Conservation (phyloP, 2,329 filamentous ascomycete genomes). For the Catunica adiposa region DNA sequence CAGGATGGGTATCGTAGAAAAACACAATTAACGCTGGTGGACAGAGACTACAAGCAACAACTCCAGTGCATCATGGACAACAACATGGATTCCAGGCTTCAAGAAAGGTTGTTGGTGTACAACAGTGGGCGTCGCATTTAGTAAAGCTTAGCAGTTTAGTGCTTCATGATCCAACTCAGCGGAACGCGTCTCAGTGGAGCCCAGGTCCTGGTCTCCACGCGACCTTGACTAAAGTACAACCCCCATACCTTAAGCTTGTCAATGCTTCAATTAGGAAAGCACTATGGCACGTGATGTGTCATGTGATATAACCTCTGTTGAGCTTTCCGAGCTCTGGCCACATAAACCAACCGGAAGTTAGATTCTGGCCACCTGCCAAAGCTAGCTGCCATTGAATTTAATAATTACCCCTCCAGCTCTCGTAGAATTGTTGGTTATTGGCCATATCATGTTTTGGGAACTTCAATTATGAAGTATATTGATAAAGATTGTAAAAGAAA, state of each 20-base stretch:
- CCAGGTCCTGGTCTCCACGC: background rate
- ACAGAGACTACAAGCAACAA: background rate
- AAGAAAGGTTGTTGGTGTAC: background rate
- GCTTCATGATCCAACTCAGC: background rate
- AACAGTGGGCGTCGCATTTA: background rate
- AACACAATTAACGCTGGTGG: background rate
- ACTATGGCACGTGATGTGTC: background rate
- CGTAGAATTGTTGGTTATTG: too few species aligned
- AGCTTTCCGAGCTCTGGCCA: background rate
- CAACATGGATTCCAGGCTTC: background rate
- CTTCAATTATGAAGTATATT: too few species aligned
- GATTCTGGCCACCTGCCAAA: background rate
- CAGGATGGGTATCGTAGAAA: background rate
- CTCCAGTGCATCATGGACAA: background rate
- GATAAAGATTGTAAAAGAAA: too few species aligned
- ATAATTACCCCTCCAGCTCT: background rate
- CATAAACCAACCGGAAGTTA: background rate
- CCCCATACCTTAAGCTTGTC: background rate
- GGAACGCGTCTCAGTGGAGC: background rate
- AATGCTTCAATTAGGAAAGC: background rate
- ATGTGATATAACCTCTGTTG: background rate
- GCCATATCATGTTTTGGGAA: too few species aligned
- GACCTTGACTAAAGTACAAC: background rate
- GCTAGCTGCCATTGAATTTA: background rate
- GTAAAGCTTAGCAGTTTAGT: background rate